phyloP scores from a whole-genome alignment of 768 basidiomycete species.

The Mycena floridula region DNA sequence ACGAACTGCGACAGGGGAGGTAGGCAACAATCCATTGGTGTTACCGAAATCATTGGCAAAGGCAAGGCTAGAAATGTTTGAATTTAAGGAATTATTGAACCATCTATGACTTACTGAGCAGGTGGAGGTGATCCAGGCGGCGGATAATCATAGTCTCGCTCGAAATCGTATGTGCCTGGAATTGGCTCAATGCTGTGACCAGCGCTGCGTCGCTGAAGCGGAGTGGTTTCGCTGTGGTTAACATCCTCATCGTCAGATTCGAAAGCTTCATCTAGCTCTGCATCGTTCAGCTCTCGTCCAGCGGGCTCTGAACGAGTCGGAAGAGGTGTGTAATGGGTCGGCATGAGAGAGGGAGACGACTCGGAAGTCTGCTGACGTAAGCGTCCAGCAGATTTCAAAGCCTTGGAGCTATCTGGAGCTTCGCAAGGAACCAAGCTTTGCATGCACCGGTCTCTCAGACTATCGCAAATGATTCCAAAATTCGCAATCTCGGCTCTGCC shows the following conservation, averaged over 20 bases:
- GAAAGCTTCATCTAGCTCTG: conserved; percentile 78
- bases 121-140: conserved; percentile 80
- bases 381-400: too few species aligned
- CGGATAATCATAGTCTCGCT: conserved; percentile 68
- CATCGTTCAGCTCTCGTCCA: conserved; percentile 24
- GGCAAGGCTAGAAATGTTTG: too few species aligned
- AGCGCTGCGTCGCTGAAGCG: background rate
- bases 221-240: background rate
- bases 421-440: too few species aligned
- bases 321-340: background rate
- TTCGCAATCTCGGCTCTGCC: conserved; percentile 48
- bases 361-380: too few species aligned
- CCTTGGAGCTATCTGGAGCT: too few species aligned
- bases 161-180: conserved; percentile 69
- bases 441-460: background rate
- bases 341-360: too few species aligned
- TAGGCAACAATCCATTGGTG: conserved; percentile 60
- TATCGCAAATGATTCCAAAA: conserved; percentile 7
- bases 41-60: conserved; percentile 68
- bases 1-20: conserved; percentile 30
- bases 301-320: background rate
- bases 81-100: too few species aligned
- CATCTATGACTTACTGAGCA: too few species aligned
- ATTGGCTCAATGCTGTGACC: too few species aligned
- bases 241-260: conserved; percentile 51